Evolutionary conservation across 768 basidiomycete species (phyloP).

Genomic region (Boletellus ananas): DNA sequence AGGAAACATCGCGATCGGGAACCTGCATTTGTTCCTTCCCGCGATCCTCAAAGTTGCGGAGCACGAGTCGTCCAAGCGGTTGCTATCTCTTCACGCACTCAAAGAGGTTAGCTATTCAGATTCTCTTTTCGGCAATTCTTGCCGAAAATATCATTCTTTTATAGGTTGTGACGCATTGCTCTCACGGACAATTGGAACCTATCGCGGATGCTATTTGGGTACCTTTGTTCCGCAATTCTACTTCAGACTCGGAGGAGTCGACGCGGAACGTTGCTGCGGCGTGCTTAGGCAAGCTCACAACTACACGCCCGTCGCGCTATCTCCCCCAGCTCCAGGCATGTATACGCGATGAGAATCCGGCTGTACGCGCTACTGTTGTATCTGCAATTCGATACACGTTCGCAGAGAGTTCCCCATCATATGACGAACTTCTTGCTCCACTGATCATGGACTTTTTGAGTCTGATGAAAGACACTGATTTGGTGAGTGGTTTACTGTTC

Average conservation of each 20-base stretch:
- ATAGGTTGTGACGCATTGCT: constrained; percentile 89
- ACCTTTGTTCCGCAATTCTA: constrained; percentile 88
- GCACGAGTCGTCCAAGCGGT: constrained; percentile 69
- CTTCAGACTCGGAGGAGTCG: constrained; percentile 78
- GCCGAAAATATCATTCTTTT: not conserved
- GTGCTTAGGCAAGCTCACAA: constrained; percentile 92
- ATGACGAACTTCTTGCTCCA: constrained; percentile 87
- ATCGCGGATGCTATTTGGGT: constrained; percentile 90
- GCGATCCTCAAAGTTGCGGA: constrained; percentile 76
- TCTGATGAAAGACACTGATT: constrained; percentile 81
- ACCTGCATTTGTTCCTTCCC: constrained; percentile 82
- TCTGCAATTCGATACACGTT: constrained; percentile 91
- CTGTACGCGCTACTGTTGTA: constrained; percentile 82
- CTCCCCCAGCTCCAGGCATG: constrained; percentile 88
- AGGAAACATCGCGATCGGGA: constrained; percentile 97
- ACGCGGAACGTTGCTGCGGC: constrained; percentile 94
- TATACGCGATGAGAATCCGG: constrained; percentile 62
- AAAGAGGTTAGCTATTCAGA: constrained; percentile 63
- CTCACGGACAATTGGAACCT: constrained; percentile 75
- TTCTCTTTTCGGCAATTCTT: not conserved
- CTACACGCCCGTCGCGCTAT: constrained; percentile 86
- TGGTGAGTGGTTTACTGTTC: constrained; percentile 47
- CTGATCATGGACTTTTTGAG: constrained; percentile 89
- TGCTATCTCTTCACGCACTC: constrained; percentile 86
- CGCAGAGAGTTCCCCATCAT: constrained; percentile 77